Evolutionary conservation across 2,329 filamentous ascomycete species (phyloP).

Genomic region (Neofusicoccum cordaticola): DNA sequence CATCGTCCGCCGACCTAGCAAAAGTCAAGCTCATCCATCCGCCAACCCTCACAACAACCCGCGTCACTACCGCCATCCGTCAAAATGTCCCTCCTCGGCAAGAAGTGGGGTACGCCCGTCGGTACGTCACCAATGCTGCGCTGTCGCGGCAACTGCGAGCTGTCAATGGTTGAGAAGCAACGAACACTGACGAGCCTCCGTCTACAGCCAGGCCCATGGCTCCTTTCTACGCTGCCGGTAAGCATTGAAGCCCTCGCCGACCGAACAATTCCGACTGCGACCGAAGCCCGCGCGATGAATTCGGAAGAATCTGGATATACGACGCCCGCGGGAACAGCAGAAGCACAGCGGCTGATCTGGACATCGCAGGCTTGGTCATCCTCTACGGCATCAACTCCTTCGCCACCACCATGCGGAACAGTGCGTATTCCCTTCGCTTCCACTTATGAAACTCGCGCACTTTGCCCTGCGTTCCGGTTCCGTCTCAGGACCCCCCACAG

Average conservation of each 20-base stretch:
- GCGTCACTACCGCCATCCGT: constrained; percentile 17
- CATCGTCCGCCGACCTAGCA: constrained; percentile 26
- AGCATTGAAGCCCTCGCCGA: constrained; percentile 31
- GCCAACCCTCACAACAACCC: constrained; percentile 16
- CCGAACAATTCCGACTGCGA: not conserved
- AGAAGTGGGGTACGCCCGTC: constrained; percentile 51
- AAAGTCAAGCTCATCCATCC: constrained; percentile 17
- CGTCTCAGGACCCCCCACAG: not conserved
- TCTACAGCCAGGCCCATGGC: constrained; percentile 78
- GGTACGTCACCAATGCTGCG: constrained; percentile 37
- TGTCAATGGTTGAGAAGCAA: not conserved
- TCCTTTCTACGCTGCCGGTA: constrained; percentile 95
- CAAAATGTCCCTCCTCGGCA: constrained; percentile 48
- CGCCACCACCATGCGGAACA: constrained; percentile 71
- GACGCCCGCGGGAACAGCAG: constrained; percentile 1
- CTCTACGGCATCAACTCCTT: constrained; percentile 88
- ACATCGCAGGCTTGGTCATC: constrained; percentile 70
- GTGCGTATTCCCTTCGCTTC: constrained; percentile 55
- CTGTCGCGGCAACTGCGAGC: not conserved
- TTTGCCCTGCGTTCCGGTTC: not conserved
- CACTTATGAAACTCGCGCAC: not conserved
- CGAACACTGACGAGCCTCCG: constrained; percentile 29
- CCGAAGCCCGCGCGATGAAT: not conserved
- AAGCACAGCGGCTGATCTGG: not conserved
- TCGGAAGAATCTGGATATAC: not conserved